These are phyloP conservation scores for Darksidea phi DNA, from an alignment of 495 filamentous ascomycete genomes.

Conservation along the genomic window DNA sequence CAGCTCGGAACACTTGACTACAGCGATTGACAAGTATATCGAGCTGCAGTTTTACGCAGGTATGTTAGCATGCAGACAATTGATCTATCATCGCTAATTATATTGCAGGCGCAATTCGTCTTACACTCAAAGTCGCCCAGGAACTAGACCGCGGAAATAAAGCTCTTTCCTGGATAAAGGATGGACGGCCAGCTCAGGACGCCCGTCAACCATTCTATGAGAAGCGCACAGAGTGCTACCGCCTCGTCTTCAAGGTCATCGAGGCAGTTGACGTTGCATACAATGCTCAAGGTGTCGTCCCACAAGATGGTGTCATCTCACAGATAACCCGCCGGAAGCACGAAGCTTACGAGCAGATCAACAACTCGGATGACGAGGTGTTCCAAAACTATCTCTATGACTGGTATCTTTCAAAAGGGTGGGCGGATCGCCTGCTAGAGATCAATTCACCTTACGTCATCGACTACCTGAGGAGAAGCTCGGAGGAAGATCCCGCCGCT, in stretches of 20 bases:
- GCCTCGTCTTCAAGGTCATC: conserved; percentile 75
- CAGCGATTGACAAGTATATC: conserved; percentile 74
- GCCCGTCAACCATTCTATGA: conserved; percentile 63
- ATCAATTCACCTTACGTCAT: conserved; percentile 81
- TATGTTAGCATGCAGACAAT: conserved; percentile 10
- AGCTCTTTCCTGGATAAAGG: conserved; percentile 73
- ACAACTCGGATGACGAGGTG: conserved; percentile 80
- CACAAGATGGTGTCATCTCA: conserved; percentile 73
- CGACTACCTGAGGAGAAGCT: conserved; percentile 76
- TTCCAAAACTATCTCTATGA: conserved; percentile 95
- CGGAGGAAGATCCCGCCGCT: conserved; percentile 63
- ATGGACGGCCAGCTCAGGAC: conserved; percentile 64
- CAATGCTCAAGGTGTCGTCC: conserved; percentile 60
- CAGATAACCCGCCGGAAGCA: conserved; percentile 69
- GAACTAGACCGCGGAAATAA: conserved; percentile 81
- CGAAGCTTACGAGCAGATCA: conserved; percentile 85
- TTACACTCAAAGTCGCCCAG: conserved; percentile 76
- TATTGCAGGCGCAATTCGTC: conserved; percentile 72
- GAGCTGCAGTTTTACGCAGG: conserved; percentile 79
- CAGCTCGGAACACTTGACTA: conserved; percentile 73
- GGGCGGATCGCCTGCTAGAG: conserved; percentile 77
- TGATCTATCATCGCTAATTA: conserved; percentile 10
- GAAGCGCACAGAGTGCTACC: conserved; percentile 75
- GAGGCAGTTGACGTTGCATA: conserved; percentile 69
- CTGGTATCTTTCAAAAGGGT: conserved; percentile 85